These are phyloP conservation scores for Solanum ossicruentum DNA, from an alignment of 257 asterid genomes.

Conservation along the genomic window DNA sequence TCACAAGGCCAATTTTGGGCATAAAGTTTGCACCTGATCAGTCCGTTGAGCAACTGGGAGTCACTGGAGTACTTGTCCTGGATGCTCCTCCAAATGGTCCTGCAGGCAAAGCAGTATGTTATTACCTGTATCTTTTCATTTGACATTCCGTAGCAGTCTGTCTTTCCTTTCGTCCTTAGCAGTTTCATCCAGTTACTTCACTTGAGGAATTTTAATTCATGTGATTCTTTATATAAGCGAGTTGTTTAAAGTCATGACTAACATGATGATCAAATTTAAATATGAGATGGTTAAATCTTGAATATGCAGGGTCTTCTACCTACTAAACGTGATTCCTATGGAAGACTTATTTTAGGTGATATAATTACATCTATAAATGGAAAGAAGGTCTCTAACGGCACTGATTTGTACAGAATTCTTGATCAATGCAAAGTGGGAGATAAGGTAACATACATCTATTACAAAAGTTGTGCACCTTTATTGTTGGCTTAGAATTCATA, in stretches of 20 bases:
- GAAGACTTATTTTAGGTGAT: slow-evolving; percentile 86
- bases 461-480: not conserved
- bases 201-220: not conserved
- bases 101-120: slow-evolving; percentile 99
- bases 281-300: slow-evolving; percentile 1
- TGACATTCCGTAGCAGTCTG: not conserved
- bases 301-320: slow-evolving; percentile 72
- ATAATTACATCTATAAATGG: slow-evolving; percentile 89
- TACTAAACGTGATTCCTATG: slow-evolving; percentile 85
- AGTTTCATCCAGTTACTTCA: not conserved
- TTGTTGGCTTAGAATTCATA: not conserved
- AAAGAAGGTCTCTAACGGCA: slow-evolving; percentile 71
- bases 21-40: slow-evolving; percentile 97
- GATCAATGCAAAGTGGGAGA: slow-evolving; percentile 97
- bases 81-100: slow-evolving; percentile 97
- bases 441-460: slow-evolving; percentile 29
- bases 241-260: not conserved
- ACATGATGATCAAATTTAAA: not conserved
- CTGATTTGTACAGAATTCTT: slow-evolving; percentile 89
- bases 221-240: not conserved
- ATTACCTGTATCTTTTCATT: not conserved
- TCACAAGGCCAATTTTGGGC: slow-evolving; percentile 90
- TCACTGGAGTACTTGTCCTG: slow-evolving; percentile 90
- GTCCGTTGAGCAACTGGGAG: slow-evolving; percentile 95
- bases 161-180: not conserved